Conservation (phyloP, 192 early-diverging fungal species). For the Coemansia sp. region DNA sequence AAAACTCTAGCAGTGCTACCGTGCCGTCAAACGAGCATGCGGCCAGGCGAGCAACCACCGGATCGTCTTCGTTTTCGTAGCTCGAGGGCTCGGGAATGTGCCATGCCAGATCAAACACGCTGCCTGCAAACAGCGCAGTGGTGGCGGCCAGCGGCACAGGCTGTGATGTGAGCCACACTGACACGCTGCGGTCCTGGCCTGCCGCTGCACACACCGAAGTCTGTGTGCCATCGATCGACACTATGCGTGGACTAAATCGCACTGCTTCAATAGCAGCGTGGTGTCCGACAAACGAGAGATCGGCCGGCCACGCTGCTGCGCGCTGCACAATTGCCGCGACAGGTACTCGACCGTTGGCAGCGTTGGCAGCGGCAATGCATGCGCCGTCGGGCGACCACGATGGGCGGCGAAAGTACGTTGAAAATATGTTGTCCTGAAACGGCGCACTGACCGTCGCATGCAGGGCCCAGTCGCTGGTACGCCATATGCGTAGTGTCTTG, state of each 20-base stretch:
- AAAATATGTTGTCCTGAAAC: conserved; percentile 73
- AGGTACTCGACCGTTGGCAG: conserved; percentile 73
- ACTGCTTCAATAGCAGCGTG: conserved; percentile 82
- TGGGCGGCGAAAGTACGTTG: conserved; percentile 86
- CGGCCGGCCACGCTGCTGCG: conserved; percentile 67
- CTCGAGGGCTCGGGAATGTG: conserved; percentile 52
- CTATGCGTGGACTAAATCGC: conserved; percentile 83
- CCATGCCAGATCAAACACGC: conserved; percentile 86
- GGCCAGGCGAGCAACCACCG: conserved; percentile 56
- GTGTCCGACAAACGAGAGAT: conserved; percentile 88
- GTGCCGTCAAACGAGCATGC: conserved; percentile 93
- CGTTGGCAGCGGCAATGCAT: conserved; percentile 87
- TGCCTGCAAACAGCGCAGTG: conserved; percentile 76
- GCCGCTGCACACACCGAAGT: conserved; percentile 77
- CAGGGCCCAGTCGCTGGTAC: conserved; percentile 83
- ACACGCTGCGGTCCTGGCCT: conserved; percentile 84
- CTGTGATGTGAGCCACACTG: conserved; percentile 83
- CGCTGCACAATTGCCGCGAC: conserved; percentile 79
- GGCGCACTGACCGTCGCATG: conserved; percentile 73
- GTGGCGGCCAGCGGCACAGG: conserved; percentile 69
- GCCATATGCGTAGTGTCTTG: conserved; percentile 82
- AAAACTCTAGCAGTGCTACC: conserved; percentile 72
- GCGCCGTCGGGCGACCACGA: conserved; percentile 98
- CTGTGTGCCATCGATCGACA: conserved; percentile 46
- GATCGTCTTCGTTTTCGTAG: conserved; percentile 7